Percentiles rank a stretch among this genome's conserved stretches.
phyloP scores from a whole-genome alignment of 495 filamentous ascomycete genomes.

The Amphirosellinia nigrospora region DNA sequence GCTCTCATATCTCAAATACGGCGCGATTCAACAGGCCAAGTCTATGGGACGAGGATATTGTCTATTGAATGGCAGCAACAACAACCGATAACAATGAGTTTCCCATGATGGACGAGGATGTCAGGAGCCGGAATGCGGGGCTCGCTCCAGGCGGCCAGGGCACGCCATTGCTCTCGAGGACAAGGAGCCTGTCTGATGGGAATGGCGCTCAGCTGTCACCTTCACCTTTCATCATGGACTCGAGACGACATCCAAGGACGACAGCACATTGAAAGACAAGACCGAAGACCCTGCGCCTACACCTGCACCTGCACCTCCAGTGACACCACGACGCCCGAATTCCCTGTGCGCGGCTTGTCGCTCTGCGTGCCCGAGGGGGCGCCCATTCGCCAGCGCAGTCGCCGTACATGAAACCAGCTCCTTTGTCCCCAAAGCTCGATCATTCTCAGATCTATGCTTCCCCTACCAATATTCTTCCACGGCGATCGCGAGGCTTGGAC shows the following conservation, averaged over 20 bases:
- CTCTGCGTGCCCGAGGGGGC: conserved; percentile 73
- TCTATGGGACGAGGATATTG: not conserved
- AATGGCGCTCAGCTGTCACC: conserved; percentile 64
- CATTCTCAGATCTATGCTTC: conserved; percentile 82
- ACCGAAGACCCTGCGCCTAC: conserved; percentile 37
- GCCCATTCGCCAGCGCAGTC: conserved; percentile 49
- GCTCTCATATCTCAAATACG: not conserved
- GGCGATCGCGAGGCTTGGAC: conserved; percentile 85
- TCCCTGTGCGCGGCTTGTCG: conserved; percentile 66
- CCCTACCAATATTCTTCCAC: conserved; percentile 75
- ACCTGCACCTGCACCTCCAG: conserved; percentile 55
- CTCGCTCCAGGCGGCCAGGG: conserved; percentile 30
- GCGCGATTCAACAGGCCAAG: not conserved
- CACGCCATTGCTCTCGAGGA: conserved; percentile 41
- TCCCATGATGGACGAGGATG: conserved; percentile 41
- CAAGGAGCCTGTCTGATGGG: conserved; percentile 57
- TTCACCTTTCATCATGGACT: conserved; percentile 68
- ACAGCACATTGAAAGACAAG: conserved; percentile 64
- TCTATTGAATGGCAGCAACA: conserved; percentile 19
- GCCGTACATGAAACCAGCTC: conserved; percentile 65
- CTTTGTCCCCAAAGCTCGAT: conserved; percentile 86
- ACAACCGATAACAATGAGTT: conserved; percentile 28
- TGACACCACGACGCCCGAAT: conserved; percentile 68
- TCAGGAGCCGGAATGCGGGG: conserved; percentile 15
- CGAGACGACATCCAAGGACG: conserved; percentile 76